These are phyloP conservation scores for Psidium guajava DNA, from an alignment of 345 rosid genomes.

Conservation along the genomic window DNA sequence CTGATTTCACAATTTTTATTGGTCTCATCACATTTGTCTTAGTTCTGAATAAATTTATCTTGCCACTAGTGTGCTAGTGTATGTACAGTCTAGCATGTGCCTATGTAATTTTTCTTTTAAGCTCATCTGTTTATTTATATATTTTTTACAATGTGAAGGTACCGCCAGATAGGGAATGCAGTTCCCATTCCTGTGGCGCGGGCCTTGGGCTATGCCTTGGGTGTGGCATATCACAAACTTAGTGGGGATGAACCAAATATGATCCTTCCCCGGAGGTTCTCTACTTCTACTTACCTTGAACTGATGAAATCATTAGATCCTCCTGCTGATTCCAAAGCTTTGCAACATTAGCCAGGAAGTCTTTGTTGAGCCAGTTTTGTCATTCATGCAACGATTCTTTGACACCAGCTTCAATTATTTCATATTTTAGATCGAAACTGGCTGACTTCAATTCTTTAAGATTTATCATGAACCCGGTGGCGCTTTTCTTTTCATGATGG, in stretches of 20 bases:
- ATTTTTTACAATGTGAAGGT: constrained; percentile 24
- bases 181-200: constrained; percentile 75
- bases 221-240: constrained; percentile 46
- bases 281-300: constrained; percentile 48
- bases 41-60: background rate
- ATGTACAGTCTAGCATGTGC: background rate
- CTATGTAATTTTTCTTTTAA: background rate
- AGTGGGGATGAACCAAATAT: constrained; percentile 37
- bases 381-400: background rate
- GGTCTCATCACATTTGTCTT: background rate
- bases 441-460: background rate
- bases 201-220: constrained; percentile 71
- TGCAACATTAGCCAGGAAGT: background rate
- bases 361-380: background rate
- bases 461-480: background rate
- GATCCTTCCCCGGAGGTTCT: constrained; percentile 62
- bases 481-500: background rate
- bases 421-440: background rate
- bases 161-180: constrained; percentile 86
- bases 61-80: background rate
- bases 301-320: background rate
- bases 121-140: background rate
- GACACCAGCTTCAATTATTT: background rate
- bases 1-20: background rate
- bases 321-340: background rate